Conservation (phyloP, 495 filamentous ascomycete species). For the Niebla homalea region DNA sequence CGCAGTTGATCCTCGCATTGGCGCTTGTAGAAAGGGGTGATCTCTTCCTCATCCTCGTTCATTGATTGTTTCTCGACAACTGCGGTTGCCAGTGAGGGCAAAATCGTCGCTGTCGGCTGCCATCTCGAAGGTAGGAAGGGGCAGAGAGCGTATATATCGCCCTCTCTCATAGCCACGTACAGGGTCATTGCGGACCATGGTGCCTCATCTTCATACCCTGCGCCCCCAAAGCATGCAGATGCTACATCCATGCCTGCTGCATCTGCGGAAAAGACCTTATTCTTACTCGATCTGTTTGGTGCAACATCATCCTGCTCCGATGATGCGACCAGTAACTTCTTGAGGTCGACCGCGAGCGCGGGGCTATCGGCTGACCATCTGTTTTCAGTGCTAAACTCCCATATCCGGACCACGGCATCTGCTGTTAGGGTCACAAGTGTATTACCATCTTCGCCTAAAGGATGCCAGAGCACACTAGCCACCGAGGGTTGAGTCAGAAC, state of each 20-base stretch:
- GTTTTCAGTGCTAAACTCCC: constrained; percentile 70
- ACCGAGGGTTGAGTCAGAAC: constrained; percentile 69
- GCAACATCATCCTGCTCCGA: constrained; percentile 63
- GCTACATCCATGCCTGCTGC: constrained; percentile 77
- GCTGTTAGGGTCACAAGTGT: constrained; percentile 72
- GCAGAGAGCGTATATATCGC: constrained; percentile 83
- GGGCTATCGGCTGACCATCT: constrained; percentile 74
- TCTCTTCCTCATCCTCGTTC: constrained; percentile 41
- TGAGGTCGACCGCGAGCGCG: constrained; percentile 67
- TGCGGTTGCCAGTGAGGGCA: constrained; percentile 63
- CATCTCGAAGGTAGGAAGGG: constrained; percentile 72
- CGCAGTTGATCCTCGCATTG: constrained; percentile 57
- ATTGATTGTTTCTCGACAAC: constrained; percentile 54
- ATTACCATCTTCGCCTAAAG: constrained; percentile 55
- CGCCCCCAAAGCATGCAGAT: constrained; percentile 68
- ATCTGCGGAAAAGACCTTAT: constrained; percentile 74
- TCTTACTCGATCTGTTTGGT: constrained; percentile 53
- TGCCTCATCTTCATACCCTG: constrained; percentile 47
- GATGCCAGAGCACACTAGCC: constrained; percentile 74
- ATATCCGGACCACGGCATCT: constrained; percentile 73
- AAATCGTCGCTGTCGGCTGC: constrained; percentile 58
- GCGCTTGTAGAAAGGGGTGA: constrained; percentile 42
- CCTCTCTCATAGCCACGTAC: constrained; percentile 79
- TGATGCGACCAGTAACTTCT: constrained; percentile 66
- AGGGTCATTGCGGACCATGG: constrained; percentile 86